Evolutionary conservation across 75 land plant species (phyloP).

Genomic region (Azolla pinnata): DNA sequence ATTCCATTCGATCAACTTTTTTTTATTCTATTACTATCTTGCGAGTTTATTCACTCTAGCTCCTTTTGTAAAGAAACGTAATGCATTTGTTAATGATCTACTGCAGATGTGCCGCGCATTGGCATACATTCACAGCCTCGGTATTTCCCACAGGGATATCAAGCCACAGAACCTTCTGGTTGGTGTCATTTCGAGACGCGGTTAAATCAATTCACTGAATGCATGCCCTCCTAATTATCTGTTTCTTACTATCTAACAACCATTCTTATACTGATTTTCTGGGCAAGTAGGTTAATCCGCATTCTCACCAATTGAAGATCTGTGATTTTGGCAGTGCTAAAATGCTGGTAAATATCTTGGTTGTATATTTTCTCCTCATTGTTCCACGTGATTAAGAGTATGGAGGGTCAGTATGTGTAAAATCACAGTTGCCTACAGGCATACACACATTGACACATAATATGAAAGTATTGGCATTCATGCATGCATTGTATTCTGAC

Average conservation of each 20-base stretch:
- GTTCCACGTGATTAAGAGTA: background rate
- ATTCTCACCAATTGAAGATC: conserved; percentile 85
- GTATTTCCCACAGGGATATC: conserved; percentile 89
- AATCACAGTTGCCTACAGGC: no score
- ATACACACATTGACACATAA: no score
- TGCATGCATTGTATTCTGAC: no score
- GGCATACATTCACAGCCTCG: conserved; percentile 79
- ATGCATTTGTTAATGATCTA: background rate
- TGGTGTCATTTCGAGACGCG: conserved; percentile 9
- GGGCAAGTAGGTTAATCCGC: conserved; percentile 72
- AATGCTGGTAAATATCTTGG: conserved; percentile 51
- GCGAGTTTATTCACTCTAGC: background rate
- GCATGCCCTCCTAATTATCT: background rate
- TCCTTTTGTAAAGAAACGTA: background rate
- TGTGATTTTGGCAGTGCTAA: conserved; percentile 99
- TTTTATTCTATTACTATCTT: background rate
- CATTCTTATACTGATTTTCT: background rate
- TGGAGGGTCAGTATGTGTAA: no score
- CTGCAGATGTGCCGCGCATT: conserved; percentile 79
- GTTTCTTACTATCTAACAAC: background rate
- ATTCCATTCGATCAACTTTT: background rate
- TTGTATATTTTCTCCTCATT: background rate
- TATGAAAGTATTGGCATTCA: no score
- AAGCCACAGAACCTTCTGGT: conserved; percentile 97
- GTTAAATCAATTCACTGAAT: background rate